These are phyloP conservation scores for Microbotryomycetes sp. DNA, from an alignment of 1,284 basidiomycete species.

Conservation along the genomic window DNA sequence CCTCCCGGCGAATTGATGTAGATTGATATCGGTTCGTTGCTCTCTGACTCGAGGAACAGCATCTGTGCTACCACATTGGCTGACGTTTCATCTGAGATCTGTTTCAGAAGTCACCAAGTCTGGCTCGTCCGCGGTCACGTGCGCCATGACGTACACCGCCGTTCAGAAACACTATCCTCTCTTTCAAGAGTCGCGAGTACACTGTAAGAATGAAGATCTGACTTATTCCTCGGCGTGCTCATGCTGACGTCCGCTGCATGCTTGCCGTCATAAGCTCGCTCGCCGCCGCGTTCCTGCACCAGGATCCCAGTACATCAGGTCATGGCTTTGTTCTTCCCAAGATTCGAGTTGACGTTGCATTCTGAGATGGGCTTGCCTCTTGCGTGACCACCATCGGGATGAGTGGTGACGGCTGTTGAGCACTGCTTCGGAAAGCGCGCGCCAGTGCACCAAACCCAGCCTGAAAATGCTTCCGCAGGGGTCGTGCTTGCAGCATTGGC, in stretches of 20 bases:
- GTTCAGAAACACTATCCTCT: slow-evolving; percentile 86
- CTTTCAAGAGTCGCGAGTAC: slow-evolving; percentile 78
- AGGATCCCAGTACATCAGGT: no score
- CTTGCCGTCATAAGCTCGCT: slow-evolving; percentile 69
- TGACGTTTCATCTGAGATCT: slow-evolving; percentile 79
- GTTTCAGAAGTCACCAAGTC: no score
- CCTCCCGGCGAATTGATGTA: slow-evolving; percentile 94
- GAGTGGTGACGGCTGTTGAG: no score
- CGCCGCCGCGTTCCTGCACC: slow-evolving; percentile 85
- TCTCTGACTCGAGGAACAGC: slow-evolving; percentile 88
- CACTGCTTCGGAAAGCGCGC: no score
- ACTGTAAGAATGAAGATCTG: slow-evolving; percentile 44
- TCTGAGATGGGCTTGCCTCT: slow-evolving; percentile 52
- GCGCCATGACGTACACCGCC: slow-evolving; percentile 60
- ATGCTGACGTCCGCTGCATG: neutral
- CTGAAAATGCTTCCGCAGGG: no score
- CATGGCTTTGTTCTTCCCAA: no score
- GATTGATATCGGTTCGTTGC: slow-evolving; percentile 83
- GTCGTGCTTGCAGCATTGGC: no score
- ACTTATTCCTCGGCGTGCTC: neutral
- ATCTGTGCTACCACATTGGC: slow-evolving; percentile 80
- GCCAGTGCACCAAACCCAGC: no score
- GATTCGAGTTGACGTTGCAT: no score
- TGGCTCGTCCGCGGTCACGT: no score
- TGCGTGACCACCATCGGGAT: slow-evolving; percentile 91